Evolutionary conservation across 257 asterid genomes (phyloP).

Genomic region (Oldenlandia corymbosa): DNA sequence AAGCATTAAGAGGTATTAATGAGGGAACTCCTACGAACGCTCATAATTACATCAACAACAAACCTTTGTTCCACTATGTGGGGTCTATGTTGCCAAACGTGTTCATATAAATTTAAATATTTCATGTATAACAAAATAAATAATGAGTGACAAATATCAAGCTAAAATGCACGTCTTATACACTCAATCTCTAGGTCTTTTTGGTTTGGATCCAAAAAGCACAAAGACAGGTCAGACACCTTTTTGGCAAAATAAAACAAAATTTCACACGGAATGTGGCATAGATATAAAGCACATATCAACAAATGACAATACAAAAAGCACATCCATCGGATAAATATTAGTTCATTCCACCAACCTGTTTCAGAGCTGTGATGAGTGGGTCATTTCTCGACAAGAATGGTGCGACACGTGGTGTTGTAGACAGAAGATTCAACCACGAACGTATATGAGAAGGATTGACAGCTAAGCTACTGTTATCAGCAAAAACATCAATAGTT

Average conservation of each 20-base stretch:
- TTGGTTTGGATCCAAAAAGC: neutral
- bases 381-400: constrained; percentile 69
- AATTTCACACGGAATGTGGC: neutral
- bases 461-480: constrained; percentile 69
- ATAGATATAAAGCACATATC: neutral
- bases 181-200: neutral
- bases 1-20: neutral
- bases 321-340: neutral
- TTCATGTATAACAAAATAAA: too few relatives aligned
- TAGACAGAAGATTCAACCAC: constrained; percentile 77
- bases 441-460: constrained; percentile 75
- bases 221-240: neutral
- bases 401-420: constrained; percentile 85
- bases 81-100: too few relatives aligned
- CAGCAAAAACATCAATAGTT: constrained; percentile 63
- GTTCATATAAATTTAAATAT: too few relatives aligned
- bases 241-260: neutral
- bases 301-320: constrained; percentile 6
- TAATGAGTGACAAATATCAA: too few relatives aligned
- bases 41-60: neutral
- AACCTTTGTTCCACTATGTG: too few relatives aligned
- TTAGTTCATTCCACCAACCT: constrained; percentile 38
- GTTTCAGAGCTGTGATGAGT: constrained; percentile 64
- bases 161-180: neutral
- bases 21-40: neutral